phyloP scores from a whole-genome alignment of 2,329 filamentous ascomycete genomes.

The Calonectria honghensis region DNA sequence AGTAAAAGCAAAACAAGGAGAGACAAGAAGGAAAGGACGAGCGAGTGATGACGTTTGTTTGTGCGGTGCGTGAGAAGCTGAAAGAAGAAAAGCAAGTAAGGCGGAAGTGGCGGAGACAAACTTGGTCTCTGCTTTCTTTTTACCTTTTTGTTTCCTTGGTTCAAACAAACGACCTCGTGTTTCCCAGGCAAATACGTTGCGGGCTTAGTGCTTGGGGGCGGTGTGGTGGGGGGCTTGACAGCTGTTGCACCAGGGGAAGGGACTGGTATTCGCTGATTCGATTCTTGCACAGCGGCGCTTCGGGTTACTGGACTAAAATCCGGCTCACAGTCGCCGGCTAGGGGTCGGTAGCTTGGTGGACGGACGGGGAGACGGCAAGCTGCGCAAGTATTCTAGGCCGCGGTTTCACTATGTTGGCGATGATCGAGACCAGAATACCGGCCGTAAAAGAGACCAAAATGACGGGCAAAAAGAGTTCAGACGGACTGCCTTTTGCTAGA shows the following conservation, averaged over 20 bases:
- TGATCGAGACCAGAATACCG: background rate
- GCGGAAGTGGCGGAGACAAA: background rate
- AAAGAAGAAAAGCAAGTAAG: constrained; percentile 14
- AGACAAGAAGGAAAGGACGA: background rate
- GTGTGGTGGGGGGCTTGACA: constrained; percentile 11
- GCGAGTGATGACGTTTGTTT: background rate
- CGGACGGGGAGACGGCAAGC: constrained; percentile 7
- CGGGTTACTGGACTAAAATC: background rate
- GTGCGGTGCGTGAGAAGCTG: constrained; percentile 21
- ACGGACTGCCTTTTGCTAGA: background rate
- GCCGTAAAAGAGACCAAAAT: background rate
- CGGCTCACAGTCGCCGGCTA: background rate
- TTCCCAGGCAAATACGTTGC: background rate
- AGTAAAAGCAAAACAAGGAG: background rate
- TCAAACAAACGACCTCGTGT: background rate
- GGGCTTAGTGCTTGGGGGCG: background rate
- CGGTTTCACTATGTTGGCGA: constrained; percentile 5
- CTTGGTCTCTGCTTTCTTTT: constrained; percentile 4
- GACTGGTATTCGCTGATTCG: constrained; percentile 4
- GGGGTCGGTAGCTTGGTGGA: background rate
- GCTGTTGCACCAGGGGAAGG: background rate
- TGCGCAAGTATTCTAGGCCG: background rate
- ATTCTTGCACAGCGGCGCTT: constrained; percentile 2
- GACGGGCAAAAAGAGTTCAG: background rate
- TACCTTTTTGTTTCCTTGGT: background rate